phyloP scores from a whole-genome alignment of 2,329 filamentous ascomycete species.

The Arthrobotrys iridis region DNA sequence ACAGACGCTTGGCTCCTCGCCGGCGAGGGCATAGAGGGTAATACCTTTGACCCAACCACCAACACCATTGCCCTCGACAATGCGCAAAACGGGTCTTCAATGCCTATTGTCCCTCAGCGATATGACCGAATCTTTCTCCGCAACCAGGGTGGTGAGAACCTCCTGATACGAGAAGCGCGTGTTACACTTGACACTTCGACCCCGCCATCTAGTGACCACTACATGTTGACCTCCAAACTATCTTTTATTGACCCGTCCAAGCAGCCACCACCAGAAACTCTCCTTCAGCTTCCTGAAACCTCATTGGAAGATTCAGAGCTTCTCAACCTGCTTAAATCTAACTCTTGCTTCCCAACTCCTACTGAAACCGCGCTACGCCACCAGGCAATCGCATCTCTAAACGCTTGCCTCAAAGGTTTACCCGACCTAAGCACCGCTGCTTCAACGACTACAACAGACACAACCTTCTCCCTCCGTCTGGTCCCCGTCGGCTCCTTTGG shows the following conservation, averaged over 20 bases:
- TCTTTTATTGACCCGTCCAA: slow-evolving; percentile 62
- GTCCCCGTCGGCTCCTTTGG: slow-evolving; percentile 74
- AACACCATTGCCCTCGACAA: slow-evolving; percentile 69
- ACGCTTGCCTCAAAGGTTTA: slow-evolving; percentile 62
- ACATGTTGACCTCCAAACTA: slow-evolving; percentile 64
- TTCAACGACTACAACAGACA: slow-evolving; percentile 52
- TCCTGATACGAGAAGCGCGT: slow-evolving; percentile 42
- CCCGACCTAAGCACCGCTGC: slow-evolving; percentile 43
- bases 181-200: not conserved
- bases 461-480: slow-evolving; percentile 65
- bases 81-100: slow-evolving; percentile 65
- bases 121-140: slow-evolving; percentile 73
- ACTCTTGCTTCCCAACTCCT: slow-evolving; percentile 64
- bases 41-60: slow-evolving; percentile 71
- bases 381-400: slow-evolving; percentile 65
- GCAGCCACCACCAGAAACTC: slow-evolving; percentile 53
- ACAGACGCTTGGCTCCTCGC: slow-evolving; percentile 62
- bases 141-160: slow-evolving; percentile 59
- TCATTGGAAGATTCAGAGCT: slow-evolving; percentile 60
- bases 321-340: slow-evolving; percentile 61
- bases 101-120: slow-evolving; percentile 67
- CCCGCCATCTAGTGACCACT: slow-evolving; percentile 67
- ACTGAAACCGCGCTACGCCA: slow-evolving; percentile 63
- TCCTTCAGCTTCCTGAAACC: slow-evolving; percentile 46
- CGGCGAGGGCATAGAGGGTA: slow-evolving; percentile 69